Evolutionary conservation across 2,329 filamentous ascomycete genomes (phyloP).

Genomic region (Colletotrichum acutatum): DNA sequence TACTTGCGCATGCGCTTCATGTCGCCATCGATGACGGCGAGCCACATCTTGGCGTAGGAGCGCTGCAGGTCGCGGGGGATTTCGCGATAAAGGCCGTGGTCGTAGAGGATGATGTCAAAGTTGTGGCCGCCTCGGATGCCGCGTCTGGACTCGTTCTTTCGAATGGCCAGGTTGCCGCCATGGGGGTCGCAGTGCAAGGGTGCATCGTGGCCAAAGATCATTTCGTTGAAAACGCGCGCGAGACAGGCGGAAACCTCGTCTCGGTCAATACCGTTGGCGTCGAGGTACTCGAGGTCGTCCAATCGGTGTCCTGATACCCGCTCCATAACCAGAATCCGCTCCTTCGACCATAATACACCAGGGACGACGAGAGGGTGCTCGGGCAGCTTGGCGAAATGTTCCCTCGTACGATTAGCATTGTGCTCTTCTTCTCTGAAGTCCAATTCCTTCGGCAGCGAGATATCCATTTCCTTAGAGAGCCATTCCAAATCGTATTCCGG

Average conservation of each 20-base stretch:
- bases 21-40: constrained; percentile 92
- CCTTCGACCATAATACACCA: constrained; percentile 87
- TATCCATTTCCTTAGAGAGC: constrained; percentile 93
- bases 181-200: constrained; percentile 97
- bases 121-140: constrained; percentile 69
- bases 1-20: constrained; percentile 88
- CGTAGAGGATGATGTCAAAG: constrained; percentile 96
- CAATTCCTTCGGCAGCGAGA: constrained; percentile 89
- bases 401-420: constrained; percentile 83
- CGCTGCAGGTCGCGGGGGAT: constrained; percentile 83
- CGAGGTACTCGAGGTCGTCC: constrained; percentile 89
- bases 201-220: constrained; percentile 93
- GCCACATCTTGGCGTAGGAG: constrained; percentile 96
- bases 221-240: constrained; percentile 96
- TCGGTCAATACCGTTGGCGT: constrained; percentile 86
- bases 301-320: constrained; percentile 87
- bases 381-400: constrained; percentile 81
- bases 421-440: constrained; percentile 88
- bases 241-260: constrained; percentile 95
- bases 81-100: constrained; percentile 95
- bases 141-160: constrained; percentile 73
- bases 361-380: constrained; percentile 89
- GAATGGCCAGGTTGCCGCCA: constrained; percentile 93
- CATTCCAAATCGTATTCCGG: constrained; percentile 98
- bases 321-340: constrained; percentile 94